These are phyloP conservation scores for Penicillium parvum DNA, from an alignment of 495 filamentous ascomycete genomes.

Conservation along the genomic window DNA sequence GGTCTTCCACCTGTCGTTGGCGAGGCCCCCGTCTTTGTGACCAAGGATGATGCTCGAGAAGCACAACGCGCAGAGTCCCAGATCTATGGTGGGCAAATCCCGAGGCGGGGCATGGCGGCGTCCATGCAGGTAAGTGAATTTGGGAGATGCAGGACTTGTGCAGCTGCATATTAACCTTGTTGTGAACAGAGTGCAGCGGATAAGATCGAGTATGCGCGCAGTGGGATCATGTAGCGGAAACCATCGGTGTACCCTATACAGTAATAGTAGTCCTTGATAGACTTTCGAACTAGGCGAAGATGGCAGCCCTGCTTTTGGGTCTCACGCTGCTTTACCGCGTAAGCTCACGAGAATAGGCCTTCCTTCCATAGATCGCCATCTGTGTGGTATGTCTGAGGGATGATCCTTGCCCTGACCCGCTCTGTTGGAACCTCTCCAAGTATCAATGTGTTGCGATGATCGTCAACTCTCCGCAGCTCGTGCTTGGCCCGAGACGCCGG, in stretches of 20 bases:
- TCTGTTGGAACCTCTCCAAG: neutral
- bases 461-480: too few relatives aligned
- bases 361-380: too few relatives aligned
- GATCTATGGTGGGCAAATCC: slow-evolving; percentile 30
- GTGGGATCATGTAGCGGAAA: slow-evolving; percentile 6
- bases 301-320: too few relatives aligned
- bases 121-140: slow-evolving; percentile 31
- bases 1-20: slow-evolving; percentile 20
- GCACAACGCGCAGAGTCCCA: slow-evolving; percentile 30
- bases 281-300: too few relatives aligned
- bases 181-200: slow-evolving; percentile 30
- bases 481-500: too few relatives aligned
- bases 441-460: too few relatives aligned
- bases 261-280: too few relatives aligned
- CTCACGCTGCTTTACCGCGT: too few relatives aligned
- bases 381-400: neutral
- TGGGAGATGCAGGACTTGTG: neutral
- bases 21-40: slow-evolving; percentile 25
- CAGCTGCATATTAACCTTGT: neutral
- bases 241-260: too few relatives aligned
- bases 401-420: slow-evolving; percentile 1
- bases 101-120: slow-evolving; percentile 26
- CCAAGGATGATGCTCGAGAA: slow-evolving; percentile 33
- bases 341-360: too few relatives aligned
- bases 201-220: slow-evolving; percentile 24